phyloP scores from a whole-genome alignment of 2,329 filamentous ascomycete species.

The Xylariaceae sp. region DNA sequence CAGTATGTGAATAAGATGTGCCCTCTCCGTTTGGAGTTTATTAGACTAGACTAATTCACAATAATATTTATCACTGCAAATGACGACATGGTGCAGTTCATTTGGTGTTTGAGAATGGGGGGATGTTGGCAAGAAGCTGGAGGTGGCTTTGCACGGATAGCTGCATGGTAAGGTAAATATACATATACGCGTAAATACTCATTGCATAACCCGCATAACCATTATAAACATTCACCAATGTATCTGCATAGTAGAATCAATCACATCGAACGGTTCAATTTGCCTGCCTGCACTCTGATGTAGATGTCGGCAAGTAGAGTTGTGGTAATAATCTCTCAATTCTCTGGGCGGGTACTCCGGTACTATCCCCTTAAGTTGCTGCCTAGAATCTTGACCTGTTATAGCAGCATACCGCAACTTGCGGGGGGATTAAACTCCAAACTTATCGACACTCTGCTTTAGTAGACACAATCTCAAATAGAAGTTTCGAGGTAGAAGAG shows the following conservation, averaged over 20 bases:
- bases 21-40: too few relatives aligned
- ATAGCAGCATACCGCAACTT: slow-evolving; percentile 4
- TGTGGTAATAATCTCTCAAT: not conserved
- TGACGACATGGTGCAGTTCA: too few relatives aligned
- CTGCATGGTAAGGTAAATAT: not conserved
- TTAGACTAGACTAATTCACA: too few relatives aligned
- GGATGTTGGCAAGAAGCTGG: too few relatives aligned
- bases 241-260: too few relatives aligned
- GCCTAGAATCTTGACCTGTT: slow-evolving; percentile 16
- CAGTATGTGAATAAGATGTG: too few relatives aligned
- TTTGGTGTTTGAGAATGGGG: too few relatives aligned
- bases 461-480: not conserved
- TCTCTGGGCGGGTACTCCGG: not conserved
- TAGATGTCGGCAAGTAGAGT: not conserved
- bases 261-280: too few relatives aligned
- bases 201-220: not conserved
- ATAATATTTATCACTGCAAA: too few relatives aligned
- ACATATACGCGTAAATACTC: not conserved
- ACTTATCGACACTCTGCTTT: not conserved
- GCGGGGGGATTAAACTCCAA: slow-evolving; percentile 8
- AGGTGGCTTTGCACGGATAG: too few relatives aligned
- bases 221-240: too few relatives aligned
- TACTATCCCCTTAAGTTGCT: slow-evolving; percentile 8
- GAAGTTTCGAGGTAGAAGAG: not conserved
- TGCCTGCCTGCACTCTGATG: too few relatives aligned